Evolutionary conservation across 2,329 filamentous ascomycete genomes (phyloP).

Genomic region (Ascochyta viciae-villosae): DNA sequence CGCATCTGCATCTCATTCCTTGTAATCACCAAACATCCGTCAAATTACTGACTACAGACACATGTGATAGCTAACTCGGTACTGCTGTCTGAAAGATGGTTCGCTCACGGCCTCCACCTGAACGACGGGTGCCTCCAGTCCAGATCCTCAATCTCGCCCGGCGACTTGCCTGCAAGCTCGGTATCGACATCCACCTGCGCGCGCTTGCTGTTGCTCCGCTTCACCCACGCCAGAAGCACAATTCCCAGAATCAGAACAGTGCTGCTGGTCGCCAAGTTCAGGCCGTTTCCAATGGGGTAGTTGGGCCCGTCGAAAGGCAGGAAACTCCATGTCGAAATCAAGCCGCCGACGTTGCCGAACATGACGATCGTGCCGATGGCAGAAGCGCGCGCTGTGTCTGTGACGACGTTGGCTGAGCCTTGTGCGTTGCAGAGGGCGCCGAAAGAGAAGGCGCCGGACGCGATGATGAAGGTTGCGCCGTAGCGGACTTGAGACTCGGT

Average conservation of each 20-base stretch:
- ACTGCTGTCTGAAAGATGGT: no score
- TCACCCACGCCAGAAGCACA: slow-evolving; percentile 66
- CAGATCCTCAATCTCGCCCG: slow-evolving; percentile 41
- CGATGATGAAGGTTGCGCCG: slow-evolving; percentile 73
- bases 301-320: slow-evolving; percentile 68
- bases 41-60: neutral
- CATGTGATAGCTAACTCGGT: no score
- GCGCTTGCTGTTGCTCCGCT: slow-evolving; percentile 66
- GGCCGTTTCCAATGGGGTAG: slow-evolving; percentile 73
- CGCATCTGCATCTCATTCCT: no score
- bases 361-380: slow-evolving; percentile 74
- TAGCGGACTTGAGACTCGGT: slow-evolving; percentile 62
- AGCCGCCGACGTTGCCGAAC: slow-evolving; percentile 75
- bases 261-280: slow-evolving; percentile 71
- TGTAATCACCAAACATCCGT: neutral
- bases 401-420: slow-evolving; percentile 73
- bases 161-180: slow-evolving; percentile 60
- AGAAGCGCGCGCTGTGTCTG: slow-evolving; percentile 71
- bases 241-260: slow-evolving; percentile 61
- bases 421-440: slow-evolving; percentile 72
- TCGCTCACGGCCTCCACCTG: slow-evolving; percentile 60
- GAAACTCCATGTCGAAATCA: slow-evolving; percentile 72
- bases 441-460: slow-evolving; percentile 67
- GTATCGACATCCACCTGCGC: slow-evolving; percentile 62
- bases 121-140: slow-evolving; percentile 66